Base-by-base conservation (phyloP, 2,329 filamentous ascomycete genomes). In the Phialemoniopsis sp. region DNA sequence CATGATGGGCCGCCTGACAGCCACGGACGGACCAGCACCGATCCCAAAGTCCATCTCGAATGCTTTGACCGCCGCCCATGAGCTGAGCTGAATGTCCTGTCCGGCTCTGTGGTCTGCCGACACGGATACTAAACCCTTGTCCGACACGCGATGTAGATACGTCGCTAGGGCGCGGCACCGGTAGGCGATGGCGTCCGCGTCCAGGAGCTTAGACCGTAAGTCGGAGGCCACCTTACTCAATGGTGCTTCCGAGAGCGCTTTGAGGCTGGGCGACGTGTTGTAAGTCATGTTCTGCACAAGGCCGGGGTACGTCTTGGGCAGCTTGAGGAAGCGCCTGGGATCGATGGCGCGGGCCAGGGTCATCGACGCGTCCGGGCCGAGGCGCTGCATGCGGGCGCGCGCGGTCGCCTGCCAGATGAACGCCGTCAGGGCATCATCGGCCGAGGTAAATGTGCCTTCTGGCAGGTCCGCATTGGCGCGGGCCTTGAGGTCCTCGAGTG, bases 371-470 rank as follows among this genome's bases (percentile, higher is more conserved):
- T 26, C 32, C 2, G 44, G 14, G 3, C 39, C 21, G 1, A 72
- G 42, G 2, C 67, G 64, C 0, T 55, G 43, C 1, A 59, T 48
- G 13, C 75, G 66, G 0, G 59, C 64, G 21, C 65, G 65, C 0
- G 57, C 54, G 9, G 72, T 47, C 0, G 58, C 60, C 43, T 71
- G 61, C 70, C 70, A 79, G 39, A 77, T 55, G 34, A 78, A 67
- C 1, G 72, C 71, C 3, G 56, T 69, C 13, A 79, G 53, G 4
- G 65, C 60, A 47, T 80, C 76, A 40, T 80, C 73, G 1, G 73
- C 78, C 2, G 73, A 74, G 16, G 78, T 51, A 44, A 63, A 76
- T 7, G 32, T 21, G 3, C 43, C 42, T 2, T 29, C 30, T 5
- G 48, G 34, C 3, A 37, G 14, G 15, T 53, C 42, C 39, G 48